Base-by-base conservation (phyloP, 768 basidiomycete species). In the Pulveroboletus frians region DNA sequence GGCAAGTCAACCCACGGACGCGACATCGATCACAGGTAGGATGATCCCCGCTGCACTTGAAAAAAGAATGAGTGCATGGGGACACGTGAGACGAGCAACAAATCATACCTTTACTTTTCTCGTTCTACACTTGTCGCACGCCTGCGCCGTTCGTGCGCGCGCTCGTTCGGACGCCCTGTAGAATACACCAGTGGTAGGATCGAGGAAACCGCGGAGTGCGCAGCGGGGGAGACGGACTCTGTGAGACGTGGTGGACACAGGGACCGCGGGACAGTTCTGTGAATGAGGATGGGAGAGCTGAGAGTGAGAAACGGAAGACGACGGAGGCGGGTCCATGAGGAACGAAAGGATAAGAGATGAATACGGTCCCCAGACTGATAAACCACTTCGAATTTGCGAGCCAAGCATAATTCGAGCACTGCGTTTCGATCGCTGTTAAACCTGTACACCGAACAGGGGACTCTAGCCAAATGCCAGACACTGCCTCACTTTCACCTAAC, bases 121-220 rank as follows among this genome's bases (percentile, higher is more conserved):
- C 1, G 73, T 73, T 13, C 86, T 76, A 62, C 86, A 88, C 61
- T 84, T 84, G 58, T 87, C 81, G 66, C 85, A 88, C 3, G 85
- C 85, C 58, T 87, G 85, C 0, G 81, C 79, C 0, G 86, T 88
- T 43, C 85, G 76, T 27, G 84, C 66, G 0, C 84, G 75, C 1
- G 83, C 77, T 49, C 83, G 80, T 54, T 85, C 82, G 1, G 80
- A 75, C 0, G 79, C 76, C 14, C 74, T 76, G 63, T 83, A 82
- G 58, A 83, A 84, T 37, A 84, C 76, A n/a, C 81, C 81, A 0
- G 83, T 85, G 3, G 72, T 54, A 1, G 79, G 79, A 62, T 86
- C 81, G 32, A 86, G 71, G 0, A 81, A 80, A 34, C 84, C 84
- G 0, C 79, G 75, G 21, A 84, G 71, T 5, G 72, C 67, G 35